These are phyloP conservation scores for Mycena maculata DNA, from an alignment of 768 basidiomycete genomes.

Conservation along the genomic window DNA sequence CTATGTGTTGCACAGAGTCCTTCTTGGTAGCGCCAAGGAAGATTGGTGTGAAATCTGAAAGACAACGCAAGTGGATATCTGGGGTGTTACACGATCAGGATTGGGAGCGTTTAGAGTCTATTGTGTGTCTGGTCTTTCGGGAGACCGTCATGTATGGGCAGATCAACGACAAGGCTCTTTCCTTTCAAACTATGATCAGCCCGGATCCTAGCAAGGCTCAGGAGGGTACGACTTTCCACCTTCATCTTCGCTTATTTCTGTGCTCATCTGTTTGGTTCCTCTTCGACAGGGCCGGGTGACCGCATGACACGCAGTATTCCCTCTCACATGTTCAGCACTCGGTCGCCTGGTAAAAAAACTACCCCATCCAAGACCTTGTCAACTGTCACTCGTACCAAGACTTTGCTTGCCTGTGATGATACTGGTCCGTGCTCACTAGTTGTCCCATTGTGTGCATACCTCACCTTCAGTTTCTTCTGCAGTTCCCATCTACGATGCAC, in stretches of 20 bases:
- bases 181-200: conserved; percentile 4
- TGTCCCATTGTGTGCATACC: not conserved
- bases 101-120: conserved; percentile 1
- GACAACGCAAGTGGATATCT: not conserved
- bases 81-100: conserved; percentile 5
- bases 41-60: not conserved
- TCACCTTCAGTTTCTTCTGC: not conserved
- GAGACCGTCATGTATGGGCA: not conserved
- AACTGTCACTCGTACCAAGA: not conserved
- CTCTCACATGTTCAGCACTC: not conserved
- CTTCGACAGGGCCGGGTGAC: too few relatives aligned
- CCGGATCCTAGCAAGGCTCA: not conserved
- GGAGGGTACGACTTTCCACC: not conserved
- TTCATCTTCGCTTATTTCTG: not conserved
- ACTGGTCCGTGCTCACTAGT: not conserved
- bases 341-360: not conserved
- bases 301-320: not conserved
- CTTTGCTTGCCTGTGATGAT: not conserved
- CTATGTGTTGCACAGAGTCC: not conserved
- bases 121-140: not conserved
- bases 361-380: not conserved
- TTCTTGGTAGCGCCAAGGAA: not conserved
- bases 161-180: not conserved
- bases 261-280: not conserved
- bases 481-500: conserved; percentile 8